Base-by-base conservation (phyloP, 1,284 basidiomycete species). In the Apiotrichum gamsii region DNA sequence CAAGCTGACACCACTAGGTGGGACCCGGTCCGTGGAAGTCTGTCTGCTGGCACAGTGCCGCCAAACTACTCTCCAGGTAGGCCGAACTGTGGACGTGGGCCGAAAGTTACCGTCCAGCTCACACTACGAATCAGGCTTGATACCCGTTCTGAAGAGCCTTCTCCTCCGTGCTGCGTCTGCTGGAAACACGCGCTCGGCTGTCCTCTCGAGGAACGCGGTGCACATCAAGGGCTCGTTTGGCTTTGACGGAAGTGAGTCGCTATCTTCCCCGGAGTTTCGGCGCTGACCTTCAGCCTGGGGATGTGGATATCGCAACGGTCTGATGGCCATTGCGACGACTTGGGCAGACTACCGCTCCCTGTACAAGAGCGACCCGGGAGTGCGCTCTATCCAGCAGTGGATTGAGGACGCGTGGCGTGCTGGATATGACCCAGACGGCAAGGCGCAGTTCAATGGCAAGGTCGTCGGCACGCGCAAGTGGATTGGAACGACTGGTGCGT, bases 351-450 rank as follows among this genome's bases (percentile, higher is more conserved):
- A 67, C 46, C 39, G 42, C 10, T 16, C 46, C 3, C 36, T 62
- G 2, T 67, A 67, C 46, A 37, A 56, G 19, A 30, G 75, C 6
- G 70, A 62, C 3, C 88, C 87, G 2, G 77, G 87, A 11, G 77
- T 91, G 6, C 75, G 81, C 10, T 82, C 84, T 56, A 64, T 91
- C 21, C 89, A 91, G 61, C 59, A 53, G 13, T 83, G 83, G 81
- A 82, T 93, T 38, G 84, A 90, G 66, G 75, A 78, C 43, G 88
- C 87, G 2, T 93, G 89, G 89, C 67, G 72, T 4, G 44, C 72
- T 11, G 89, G 87, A 1, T 90, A 80, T 58, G 89, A 93, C 64
- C 59, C 65, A 15, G 77, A 82, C 51, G 89, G 89, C 6, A 78
- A 78, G 5, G 51, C 69, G 24, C 73, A 88, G 40, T 71, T 91